Percentiles rank a stretch among this genome's conserved stretches.
phyloP scores from a whole-genome alignment of 768 basidiomycete genomes.

The Boletus sp. region DNA sequence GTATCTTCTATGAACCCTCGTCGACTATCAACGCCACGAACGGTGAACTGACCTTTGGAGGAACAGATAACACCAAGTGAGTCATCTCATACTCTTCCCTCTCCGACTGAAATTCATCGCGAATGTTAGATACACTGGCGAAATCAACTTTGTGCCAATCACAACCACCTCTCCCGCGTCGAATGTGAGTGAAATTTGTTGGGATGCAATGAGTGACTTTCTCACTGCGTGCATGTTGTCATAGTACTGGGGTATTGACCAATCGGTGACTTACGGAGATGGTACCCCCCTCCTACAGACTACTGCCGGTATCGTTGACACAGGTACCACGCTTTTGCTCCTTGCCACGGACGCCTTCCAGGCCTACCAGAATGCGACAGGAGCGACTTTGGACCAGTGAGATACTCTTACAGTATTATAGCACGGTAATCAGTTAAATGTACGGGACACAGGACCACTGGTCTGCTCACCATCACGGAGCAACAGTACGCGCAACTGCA shows the following conservation, averaged over 20 bases:
- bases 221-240: neutral
- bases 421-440: neutral
- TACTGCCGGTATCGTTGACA: slow-evolving; percentile 50
- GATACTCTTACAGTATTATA: slow-evolving; percentile 5
- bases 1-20: slow-evolving; percentile 52
- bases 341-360: slow-evolving; percentile 59
- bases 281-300: slow-evolving; percentile 31
- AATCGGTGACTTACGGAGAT: slow-evolving; percentile 35
- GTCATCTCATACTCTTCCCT: neutral
- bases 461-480: slow-evolving; percentile 51
- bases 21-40: slow-evolving; percentile 37
- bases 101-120: neutral
- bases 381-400: slow-evolving; percentile 48
- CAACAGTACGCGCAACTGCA: slow-evolving; percentile 46
- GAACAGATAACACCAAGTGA: slow-evolving; percentile 46
- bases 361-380: slow-evolving; percentile 51
- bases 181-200: slow-evolving; percentile 13
- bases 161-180: slow-evolving; percentile 47
- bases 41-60: slow-evolving; percentile 57
- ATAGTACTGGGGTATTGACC: slow-evolving; percentile 49
- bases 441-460: slow-evolving; percentile 40
- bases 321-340: slow-evolving; percentile 52
- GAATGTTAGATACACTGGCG: slow-evolving; percentile 29
- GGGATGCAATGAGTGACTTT: neutral
- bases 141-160: slow-evolving; percentile 38